Percentiles rank a stretch among this genome's conserved stretches.
Conservation (phyloP, 192 early-diverging fungal species). For the Backusella circina region DNA sequence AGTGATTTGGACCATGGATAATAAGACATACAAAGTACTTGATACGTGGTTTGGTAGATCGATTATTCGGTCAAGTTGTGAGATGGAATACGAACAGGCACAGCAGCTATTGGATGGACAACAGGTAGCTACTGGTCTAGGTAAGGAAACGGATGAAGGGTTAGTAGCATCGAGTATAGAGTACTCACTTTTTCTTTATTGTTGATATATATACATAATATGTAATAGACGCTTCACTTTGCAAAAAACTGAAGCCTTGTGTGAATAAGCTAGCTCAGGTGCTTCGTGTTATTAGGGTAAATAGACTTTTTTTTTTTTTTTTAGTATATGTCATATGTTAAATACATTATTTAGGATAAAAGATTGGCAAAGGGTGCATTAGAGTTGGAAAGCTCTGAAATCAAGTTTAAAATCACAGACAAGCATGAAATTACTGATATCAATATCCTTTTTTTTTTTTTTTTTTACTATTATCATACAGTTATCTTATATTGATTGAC, state of each 20-base stretch:
- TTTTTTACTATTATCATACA: neutral
- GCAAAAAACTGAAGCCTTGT: constrained; percentile 17
- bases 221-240: constrained; percentile 27
- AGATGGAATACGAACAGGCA: constrained; percentile 77
- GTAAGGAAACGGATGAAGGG: neutral
- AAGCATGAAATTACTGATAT: constrained; percentile 60
- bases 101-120: constrained; percentile 63
- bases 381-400: constrained; percentile 69
- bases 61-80: constrained; percentile 68
- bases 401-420: constrained; percentile 68
- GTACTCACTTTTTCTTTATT: too few species aligned
- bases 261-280: constrained; percentile 46
- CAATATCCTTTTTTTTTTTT: constrained; percentile 30
- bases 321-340: neutral
- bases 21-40: constrained; percentile 38
- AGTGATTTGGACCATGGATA: constrained; percentile 64
- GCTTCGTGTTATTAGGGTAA: constrained; percentile 52
- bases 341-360: constrained; percentile 28
- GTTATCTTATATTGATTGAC: neutral
- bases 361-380: constrained; percentile 59
- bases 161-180: too few species aligned
- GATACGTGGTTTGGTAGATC: constrained; percentile 72
- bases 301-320: neutral
- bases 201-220: too few species aligned
- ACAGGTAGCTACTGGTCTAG: constrained; percentile 35